Base-by-base conservation (phyloP, 2,329 filamentous ascomycete species). In the Epichloe elymi region DNA sequence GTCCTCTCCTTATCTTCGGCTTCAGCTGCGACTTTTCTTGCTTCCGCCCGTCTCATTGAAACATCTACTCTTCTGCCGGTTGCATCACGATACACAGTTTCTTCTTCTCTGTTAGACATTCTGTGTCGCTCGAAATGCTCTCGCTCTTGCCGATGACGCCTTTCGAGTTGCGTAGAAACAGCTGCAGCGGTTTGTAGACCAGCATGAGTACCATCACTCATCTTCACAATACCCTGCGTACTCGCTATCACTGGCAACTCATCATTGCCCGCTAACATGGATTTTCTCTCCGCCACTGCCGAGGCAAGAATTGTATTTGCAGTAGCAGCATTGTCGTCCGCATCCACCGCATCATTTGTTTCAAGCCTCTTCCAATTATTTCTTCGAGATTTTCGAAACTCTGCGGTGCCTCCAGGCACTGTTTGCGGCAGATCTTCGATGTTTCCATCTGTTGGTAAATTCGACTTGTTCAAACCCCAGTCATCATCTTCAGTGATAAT, bases 81-180 rank as follows among this genome's bases (percentile, higher is more conserved):
- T 11, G 94, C 93, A 68, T 98, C 93, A 59, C 93, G 86, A 65
- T 97, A 96, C 23, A 96, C 89, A 0, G 91, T 95, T 68, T 96
- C 88, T 60, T 84, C 78, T 35, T 79, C 78, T 52, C 72, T 69
- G 40, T 65, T 65, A 55, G 65, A 70, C 52, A 69, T 73, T 36
- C 63, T 58, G 59, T 66, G 67, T 55, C 56, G 60, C 54, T 74
- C 70, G 59, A 76, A 78, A 23, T 73, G 70, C 14, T 69, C 69
- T n/a, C 67, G 66, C 54, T 89, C 84, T 57, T 83, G 79, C 12
- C 74, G 77, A 56, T 83, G 80, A 15, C 86, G 81, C 61, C 79
- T 78, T 58, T 78, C 73, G 5, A 85, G 71, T 58, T 85, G 82
- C 7, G 79, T 80, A 0, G 82, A 82, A 19, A 96, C 88, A 38